Percentiles rank a stretch among this genome's conserved stretches.
phyloP scores from a whole-genome alignment of 2,329 filamentous ascomycete species.

The Diatrype stigma region DNA sequence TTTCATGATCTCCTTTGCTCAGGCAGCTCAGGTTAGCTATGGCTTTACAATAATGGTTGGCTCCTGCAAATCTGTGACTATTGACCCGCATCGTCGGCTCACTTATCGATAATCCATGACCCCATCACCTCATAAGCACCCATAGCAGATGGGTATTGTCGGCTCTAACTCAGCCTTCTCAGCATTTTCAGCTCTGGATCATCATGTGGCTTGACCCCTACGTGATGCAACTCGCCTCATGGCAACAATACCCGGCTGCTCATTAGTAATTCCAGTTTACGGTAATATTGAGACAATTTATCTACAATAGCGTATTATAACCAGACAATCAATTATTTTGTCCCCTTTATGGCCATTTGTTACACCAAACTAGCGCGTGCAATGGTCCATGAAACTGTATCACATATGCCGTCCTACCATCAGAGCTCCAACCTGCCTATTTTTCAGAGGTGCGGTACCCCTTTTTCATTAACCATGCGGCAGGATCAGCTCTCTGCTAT shows the following conservation, averaged over 20 bases:
- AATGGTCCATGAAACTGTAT: conserved; percentile 13
- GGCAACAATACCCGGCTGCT: too few relatives aligned
- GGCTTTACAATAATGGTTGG: too few relatives aligned
- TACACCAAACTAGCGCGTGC: conserved; percentile 1
- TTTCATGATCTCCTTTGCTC: too few relatives aligned
- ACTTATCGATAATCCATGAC: background rate
- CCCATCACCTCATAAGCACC: too few relatives aligned
- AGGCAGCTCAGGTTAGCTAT: too few relatives aligned
- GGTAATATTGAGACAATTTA: too few relatives aligned
- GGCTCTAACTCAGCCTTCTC: too few relatives aligned
- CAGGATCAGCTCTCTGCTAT: background rate
- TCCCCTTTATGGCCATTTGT: background rate
- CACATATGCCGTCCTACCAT: conserved; percentile 12
- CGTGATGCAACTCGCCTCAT: too few relatives aligned
- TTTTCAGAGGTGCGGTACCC: conserved; percentile 3
- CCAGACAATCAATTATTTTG: background rate
- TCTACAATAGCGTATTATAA: background rate
- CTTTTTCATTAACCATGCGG: background rate
- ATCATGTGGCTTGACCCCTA: too few relatives aligned
- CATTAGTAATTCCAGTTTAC: too few relatives aligned
- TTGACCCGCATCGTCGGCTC: background rate
- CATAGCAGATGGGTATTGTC: too few relatives aligned
- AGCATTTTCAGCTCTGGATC: too few relatives aligned
- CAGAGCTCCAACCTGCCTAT: background rate
- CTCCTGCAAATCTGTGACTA: background rate